Percentiles rank a stretch among this genome's conserved stretches.
These are phyloP conservation scores for Podaxis carcinomalis DNA, from an alignment of 768 basidiomycete genomes.

Conservation along the genomic window DNA sequence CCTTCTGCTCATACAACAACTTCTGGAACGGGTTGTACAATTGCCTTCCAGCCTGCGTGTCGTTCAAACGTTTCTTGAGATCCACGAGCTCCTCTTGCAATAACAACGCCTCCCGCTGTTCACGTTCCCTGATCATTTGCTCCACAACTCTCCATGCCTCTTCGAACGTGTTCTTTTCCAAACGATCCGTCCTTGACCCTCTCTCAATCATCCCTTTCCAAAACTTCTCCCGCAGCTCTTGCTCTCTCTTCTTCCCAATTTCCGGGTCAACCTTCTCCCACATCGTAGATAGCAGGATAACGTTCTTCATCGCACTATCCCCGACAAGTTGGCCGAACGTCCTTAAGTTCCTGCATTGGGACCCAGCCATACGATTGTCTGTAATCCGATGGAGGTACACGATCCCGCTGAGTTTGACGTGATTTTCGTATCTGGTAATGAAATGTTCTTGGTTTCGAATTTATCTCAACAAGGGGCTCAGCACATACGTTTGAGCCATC, in stretches of 20 bases:
- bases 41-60: conserved; percentile 10
- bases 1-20: background rate
- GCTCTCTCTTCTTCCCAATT: conserved; percentile 29
- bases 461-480: too few species aligned
- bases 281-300: conserved; percentile 47
- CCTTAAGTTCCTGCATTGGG: conserved; percentile 36
- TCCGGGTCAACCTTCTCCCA: conserved; percentile 35
- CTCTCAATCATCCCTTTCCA: conserved; percentile 39
- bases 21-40: conserved; percentile 1
- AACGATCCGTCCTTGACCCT: conserved; percentile 35
- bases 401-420: conserved; percentile 24
- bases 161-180: conserved; percentile 22
- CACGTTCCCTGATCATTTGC: conserved; percentile 4
- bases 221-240: conserved; percentile 31
- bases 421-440: background rate
- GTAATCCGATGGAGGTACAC: conserved; percentile 42
- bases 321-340: conserved; percentile 47
- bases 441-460: too few species aligned
- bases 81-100: conserved; percentile 12
- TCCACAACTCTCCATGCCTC: conserved; percentile 23
- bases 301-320: conserved; percentile 35
- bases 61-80: background rate
- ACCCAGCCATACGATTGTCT: conserved; percentile 37
- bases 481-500: conserved; percentile 1
- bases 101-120: background rate